Evolutionary conservation across 129 eudicot genomes (phyloP).

Genomic region (Sambucus nigra): DNA sequence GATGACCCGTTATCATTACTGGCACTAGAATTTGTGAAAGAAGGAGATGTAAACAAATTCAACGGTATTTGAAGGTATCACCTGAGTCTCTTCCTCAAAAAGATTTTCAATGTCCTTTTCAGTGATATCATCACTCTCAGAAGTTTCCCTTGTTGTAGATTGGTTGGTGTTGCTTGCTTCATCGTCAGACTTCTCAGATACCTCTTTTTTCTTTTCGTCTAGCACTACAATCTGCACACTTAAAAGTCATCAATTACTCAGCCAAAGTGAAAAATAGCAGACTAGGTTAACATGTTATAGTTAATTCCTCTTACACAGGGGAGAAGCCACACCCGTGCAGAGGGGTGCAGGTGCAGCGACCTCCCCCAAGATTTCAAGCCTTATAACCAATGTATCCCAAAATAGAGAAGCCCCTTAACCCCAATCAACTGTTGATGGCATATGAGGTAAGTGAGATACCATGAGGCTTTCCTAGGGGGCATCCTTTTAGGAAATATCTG

Average conservation of each 20-base stretch:
- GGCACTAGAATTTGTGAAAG: neutral
- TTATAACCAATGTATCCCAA: too few relatives aligned
- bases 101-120: constrained; percentile 16
- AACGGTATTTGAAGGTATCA: neutral
- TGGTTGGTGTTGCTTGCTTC: constrained; percentile 16
- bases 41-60: neutral
- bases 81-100: constrained; percentile 21
- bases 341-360: neutral
- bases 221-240: constrained; percentile 30
- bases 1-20: too few relatives aligned
- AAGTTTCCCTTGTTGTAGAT: constrained; percentile 6
- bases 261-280: neutral
- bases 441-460: neutral
- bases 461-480: too few relatives aligned
- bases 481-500: too few relatives aligned
- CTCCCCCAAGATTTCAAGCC: too few relatives aligned
- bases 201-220: constrained; percentile 24
- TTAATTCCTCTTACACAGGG: neutral
- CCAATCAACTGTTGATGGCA: neutral
- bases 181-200: constrained; percentile 6
- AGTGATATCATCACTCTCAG: constrained; percentile 11
- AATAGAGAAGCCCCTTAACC: neutral
- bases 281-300: neutral
- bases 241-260: neutral
- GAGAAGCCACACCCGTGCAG: neutral